A percentile compares a stretch with the other conserved stretches of the same genome.
phyloP scores from a whole-genome alignment of 1,284 basidiomycete species.

The Rhodotorula sp. region DNA sequence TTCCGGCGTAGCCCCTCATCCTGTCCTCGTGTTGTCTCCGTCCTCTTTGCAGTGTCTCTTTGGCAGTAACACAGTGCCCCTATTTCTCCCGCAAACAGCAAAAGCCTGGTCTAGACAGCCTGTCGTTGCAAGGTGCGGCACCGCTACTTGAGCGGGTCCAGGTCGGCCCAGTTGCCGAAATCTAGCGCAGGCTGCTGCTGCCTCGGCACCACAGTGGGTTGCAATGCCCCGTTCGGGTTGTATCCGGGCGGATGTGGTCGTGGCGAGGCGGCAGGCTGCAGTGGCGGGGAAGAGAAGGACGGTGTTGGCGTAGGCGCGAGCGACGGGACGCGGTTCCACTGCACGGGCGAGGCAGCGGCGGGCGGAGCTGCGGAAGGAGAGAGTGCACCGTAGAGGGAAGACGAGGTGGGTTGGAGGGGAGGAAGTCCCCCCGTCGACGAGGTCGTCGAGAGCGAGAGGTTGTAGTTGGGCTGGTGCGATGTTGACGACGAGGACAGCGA shows the following conservation, averaged over 20 bases:
- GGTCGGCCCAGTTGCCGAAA: constrained; percentile 35
- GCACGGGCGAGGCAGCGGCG: background rate
- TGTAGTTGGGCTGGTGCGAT: constrained; percentile 19
- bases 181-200: background rate
- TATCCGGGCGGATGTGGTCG: constrained; percentile 24
- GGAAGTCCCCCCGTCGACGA: constrained; percentile 4
- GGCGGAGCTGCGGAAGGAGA: constrained; percentile 1
- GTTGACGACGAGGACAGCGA: background rate
- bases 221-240: constrained; percentile 11
- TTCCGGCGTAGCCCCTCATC: no score
- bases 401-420: constrained; percentile 14
- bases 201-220: constrained; percentile 6
- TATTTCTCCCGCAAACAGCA: no score
- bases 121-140: background rate
- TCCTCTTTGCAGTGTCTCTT: no score
- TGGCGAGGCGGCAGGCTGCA: background rate
- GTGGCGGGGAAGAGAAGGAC: background rate
- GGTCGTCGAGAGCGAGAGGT: constrained; percentile 26
- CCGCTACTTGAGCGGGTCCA: constrained; percentile 40
- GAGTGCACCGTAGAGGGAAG: constrained; percentile 10
- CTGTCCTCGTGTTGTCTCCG: no score
- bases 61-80: background rate
- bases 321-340: constrained; percentile 33
- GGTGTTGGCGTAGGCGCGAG: constrained; percentile 1
- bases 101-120: background rate